These are phyloP conservation scores for Physcomitrellopsis africana DNA, from an alignment of 225 moss, liverwort and hornwort species.

Conservation along the genomic window DNA sequence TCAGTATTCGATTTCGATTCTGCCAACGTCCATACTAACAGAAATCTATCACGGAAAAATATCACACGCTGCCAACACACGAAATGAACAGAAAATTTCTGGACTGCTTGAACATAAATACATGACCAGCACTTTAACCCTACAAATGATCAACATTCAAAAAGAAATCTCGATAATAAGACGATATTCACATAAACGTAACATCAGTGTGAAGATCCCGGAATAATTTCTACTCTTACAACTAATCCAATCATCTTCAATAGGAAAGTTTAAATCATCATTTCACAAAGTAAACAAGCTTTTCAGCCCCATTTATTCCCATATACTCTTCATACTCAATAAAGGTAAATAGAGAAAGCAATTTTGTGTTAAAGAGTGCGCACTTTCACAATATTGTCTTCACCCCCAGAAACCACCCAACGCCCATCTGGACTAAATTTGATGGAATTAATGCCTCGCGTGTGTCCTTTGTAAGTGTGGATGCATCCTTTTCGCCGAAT, in stretches of 20 bases:
- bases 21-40: constrained; percentile 7
- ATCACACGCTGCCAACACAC: neutral
- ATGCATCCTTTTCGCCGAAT: constrained; percentile 90
- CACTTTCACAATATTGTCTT: constrained; percentile 92
- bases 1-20: neutral
- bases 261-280: neutral
- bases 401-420: constrained; percentile 96
- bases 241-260: neutral
- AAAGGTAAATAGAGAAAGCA: neutral
- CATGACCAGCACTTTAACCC: neutral
- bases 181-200: constrained; percentile 1
- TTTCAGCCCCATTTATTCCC: constrained; percentile 7
- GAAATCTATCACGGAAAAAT: neutral
- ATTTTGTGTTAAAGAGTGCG: constrained; percentile 23
- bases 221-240: neutral
- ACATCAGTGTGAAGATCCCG: neutral
- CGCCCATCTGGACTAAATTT: constrained; percentile 98
- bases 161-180: constrained; percentile 15
- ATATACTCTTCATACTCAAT: constrained; percentile 6
- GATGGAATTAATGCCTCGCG: constrained; percentile 83
- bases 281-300: constrained; percentile 1
- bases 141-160: neutral
- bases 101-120: neutral
- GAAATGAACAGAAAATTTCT: neutral
- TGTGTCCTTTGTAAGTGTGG: constrained; percentile 93